These are phyloP conservation scores for Talaromyces funiculosus DNA, from an alignment of 2,329 filamentous ascomycete genomes.

Conservation along the genomic window DNA sequence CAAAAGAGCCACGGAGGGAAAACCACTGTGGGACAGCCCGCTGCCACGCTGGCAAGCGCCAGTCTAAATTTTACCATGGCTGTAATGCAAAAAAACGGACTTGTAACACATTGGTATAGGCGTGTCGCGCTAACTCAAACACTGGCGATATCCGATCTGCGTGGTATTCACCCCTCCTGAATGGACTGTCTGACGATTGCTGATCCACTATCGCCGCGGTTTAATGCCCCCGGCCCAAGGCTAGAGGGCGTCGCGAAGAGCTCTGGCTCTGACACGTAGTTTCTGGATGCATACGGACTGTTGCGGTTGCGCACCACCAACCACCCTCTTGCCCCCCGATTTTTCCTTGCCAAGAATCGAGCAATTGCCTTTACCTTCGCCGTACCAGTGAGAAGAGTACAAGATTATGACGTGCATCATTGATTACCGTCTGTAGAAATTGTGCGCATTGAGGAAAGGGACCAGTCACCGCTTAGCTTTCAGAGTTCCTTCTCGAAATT, in stretches of 20 bases:
- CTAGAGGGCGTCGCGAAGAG: slow-evolving; percentile 24
- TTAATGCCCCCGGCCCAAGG: slow-evolving; percentile 18
- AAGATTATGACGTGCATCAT: slow-evolving; percentile 16
- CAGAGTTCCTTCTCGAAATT: not conserved
- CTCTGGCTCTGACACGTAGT: slow-evolving; percentile 26
- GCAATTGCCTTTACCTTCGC: slow-evolving; percentile 10
- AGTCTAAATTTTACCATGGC: slow-evolving; percentile 20
- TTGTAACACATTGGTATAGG: slow-evolving; percentile 9
- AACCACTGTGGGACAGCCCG: slow-evolving; percentile 13
- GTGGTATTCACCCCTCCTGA: slow-evolving; percentile 10
- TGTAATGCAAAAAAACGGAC: slow-evolving; percentile 13
- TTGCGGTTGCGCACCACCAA: slow-evolving; percentile 6
- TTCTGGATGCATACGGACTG: slow-evolving; percentile 15
- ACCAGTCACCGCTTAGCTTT: slow-evolving; percentile 5
- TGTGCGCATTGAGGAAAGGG: slow-evolving; percentile 1
- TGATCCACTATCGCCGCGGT: slow-evolving; percentile 22
- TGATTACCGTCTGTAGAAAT: slow-evolving; percentile 11
- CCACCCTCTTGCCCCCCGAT: slow-evolving; percentile 18
- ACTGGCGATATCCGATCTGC: slow-evolving; percentile 17
- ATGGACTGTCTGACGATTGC: slow-evolving; percentile 12
- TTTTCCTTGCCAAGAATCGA: slow-evolving; percentile 10
- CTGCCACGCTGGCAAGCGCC: slow-evolving; percentile 29
- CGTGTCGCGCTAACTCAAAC: slow-evolving; percentile 16
- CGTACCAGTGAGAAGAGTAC: slow-evolving; percentile 7
- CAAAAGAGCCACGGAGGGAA: not conserved